Evolutionary conservation across 306 rosid species (phyloP).

Genomic region (Lathyrus oleraceus): DNA sequence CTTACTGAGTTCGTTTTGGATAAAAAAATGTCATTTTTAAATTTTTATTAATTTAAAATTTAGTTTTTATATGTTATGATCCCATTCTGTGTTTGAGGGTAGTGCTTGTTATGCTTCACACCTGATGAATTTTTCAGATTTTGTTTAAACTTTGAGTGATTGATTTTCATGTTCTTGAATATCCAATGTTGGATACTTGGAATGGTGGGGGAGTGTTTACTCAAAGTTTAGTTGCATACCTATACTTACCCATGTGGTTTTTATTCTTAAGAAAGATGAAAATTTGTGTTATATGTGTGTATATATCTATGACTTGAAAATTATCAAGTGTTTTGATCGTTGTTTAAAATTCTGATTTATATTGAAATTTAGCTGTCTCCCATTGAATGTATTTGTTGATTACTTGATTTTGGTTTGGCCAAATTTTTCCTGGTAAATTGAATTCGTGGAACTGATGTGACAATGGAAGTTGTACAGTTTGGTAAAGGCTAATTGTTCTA

Average conservation of each 20-base stretch:
- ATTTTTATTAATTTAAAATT: not conserved
- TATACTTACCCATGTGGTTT: not conserved
- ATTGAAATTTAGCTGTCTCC: not conserved
- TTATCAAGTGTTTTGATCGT: not conserved
- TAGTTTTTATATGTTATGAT: not conserved
- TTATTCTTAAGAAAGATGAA: conserved; percentile 4
- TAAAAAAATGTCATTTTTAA: not conserved
- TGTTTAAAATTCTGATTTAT: conserved; percentile 4
- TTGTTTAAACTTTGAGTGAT: not conserved
- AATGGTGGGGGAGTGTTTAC: not conserved
- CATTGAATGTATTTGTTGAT: conserved; percentile 1
- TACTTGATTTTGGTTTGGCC: not conserved
- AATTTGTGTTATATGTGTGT: not conserved
- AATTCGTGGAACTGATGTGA: conserved; percentile 22
- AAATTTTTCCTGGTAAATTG: not conserved
- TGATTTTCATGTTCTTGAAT: not conserved
- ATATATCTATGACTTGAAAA: not conserved
- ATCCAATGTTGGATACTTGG: not conserved
- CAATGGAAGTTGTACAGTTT: conserved; percentile 3
- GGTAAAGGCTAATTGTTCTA: conserved; percentile 21
- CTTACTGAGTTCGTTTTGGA: conserved; percentile 26
- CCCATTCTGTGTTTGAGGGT: not conserved
- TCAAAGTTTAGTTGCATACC: not conserved
- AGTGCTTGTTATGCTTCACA: not conserved
- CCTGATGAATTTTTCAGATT: not conserved